These are phyloP conservation scores for Cucurbitaria berberidis DNA, from an alignment of 2,329 filamentous ascomycete genomes.

Conservation along the genomic window DNA sequence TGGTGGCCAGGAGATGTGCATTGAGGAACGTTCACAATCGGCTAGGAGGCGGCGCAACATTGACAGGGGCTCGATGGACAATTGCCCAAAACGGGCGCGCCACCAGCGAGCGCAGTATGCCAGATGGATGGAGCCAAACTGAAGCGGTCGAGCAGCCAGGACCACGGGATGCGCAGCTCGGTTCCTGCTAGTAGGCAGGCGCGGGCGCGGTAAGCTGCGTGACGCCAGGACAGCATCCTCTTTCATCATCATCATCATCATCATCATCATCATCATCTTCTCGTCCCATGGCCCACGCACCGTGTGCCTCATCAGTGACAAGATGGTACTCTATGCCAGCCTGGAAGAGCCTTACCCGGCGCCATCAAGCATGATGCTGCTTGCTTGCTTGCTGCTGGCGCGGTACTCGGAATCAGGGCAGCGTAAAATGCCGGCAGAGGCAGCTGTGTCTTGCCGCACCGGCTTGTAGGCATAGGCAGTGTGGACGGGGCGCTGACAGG, in stretches of 20 bases:
- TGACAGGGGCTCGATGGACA: conserved; percentile 38
- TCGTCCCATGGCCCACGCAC: conserved; percentile 24
- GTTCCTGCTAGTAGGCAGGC: conserved; percentile 25
- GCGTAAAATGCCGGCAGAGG: conserved; percentile 42
- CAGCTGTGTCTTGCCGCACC: conserved; percentile 44
- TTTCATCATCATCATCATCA: too few species aligned
- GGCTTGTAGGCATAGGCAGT: conserved; percentile 44
- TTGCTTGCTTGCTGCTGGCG: conserved; percentile 25
- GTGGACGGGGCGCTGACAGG: conserved; percentile 33
- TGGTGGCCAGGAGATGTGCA: conserved; percentile 47
- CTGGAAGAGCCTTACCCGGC: conserved; percentile 38
- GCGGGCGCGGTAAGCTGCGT: conserved; percentile 13
- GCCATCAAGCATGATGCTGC: conserved; percentile 33
- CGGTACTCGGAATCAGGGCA: conserved; percentile 40
- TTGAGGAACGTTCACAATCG: conserved; percentile 40
- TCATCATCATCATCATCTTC: too few species aligned
- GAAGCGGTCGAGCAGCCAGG: conserved; percentile 34
- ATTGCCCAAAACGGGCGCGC: conserved; percentile 43
- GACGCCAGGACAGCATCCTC: conserved; percentile 9
- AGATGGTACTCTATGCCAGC: conserved; percentile 37
- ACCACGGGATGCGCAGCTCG: conserved; percentile 29
- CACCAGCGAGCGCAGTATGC: conserved; percentile 42
- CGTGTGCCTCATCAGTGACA: conserved; percentile 31
- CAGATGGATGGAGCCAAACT: conserved; percentile 41
- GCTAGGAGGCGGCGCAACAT: conserved; percentile 37